These are phyloP conservation scores for Plasmodiophora brassicae DNA, from an alignment of 208 protist species.

Conservation along the genomic window DNA sequence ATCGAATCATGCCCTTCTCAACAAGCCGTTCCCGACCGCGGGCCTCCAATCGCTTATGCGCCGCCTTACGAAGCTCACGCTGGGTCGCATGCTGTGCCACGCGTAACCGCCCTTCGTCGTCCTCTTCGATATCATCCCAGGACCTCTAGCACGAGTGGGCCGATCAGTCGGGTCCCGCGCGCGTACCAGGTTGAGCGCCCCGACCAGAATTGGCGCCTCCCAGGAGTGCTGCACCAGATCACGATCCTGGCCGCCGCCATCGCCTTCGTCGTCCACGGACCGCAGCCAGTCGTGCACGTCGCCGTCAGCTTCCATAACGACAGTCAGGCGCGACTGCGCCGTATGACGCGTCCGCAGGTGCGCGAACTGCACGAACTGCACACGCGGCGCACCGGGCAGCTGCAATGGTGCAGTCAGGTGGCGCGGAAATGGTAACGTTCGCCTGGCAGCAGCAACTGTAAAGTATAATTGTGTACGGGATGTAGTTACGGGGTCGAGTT, in stretches of 20 bases:
- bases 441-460: no score
- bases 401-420: no score
- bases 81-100: background rate
- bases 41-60: background rate
- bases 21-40: background rate
- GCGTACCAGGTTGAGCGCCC: background rate
- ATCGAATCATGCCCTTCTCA: slow-evolving; percentile 42
- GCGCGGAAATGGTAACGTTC: no score
- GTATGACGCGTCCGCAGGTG: no score
- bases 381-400: no score
- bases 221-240: slow-evolving; percentile 27
- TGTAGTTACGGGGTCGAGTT: no score
- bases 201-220: slow-evolving; percentile 2
- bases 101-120: background rate
- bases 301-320: no score
- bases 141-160: background rate
- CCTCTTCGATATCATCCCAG: slow-evolving; percentile 31
- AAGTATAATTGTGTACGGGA: no score
- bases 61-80: background rate
- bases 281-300: background rate
- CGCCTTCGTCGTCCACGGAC: background rate
- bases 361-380: no score
- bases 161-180: no score
- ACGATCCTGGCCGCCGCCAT: background rate
- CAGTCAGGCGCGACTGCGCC: no score